Evolutionary conservation across 1,284 basidiomycete genomes (phyloP).

Genomic region (Mrakiaceae sp.): DNA sequence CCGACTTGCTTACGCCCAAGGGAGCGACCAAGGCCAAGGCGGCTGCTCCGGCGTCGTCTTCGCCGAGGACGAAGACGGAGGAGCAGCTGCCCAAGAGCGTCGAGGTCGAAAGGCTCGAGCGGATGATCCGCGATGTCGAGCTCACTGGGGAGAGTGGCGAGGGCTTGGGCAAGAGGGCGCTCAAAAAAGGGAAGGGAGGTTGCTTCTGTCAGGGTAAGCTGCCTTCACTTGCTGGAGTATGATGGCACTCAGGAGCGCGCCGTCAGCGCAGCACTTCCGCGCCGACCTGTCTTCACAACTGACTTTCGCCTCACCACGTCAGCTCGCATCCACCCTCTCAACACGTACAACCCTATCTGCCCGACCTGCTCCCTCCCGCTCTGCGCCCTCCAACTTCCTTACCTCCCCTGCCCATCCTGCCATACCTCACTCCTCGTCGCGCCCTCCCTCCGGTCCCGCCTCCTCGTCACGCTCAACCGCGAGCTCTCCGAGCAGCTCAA

Average conservation of each 20-base stretch:
- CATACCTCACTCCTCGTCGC: constrained; percentile 6
- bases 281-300: background rate
- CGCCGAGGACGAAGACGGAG: background rate
- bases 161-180: constrained; percentile 8
- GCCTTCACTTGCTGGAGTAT: background rate
- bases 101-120: constrained; percentile 6
- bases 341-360: constrained; percentile 7
- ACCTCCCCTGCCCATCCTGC: constrained; percentile 16
- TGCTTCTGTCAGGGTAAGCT: constrained; percentile 15
- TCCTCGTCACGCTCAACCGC: constrained; percentile 1
- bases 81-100: constrained; percentile 3
- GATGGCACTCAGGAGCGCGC: background rate
- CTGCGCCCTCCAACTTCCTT: constrained; percentile 15
- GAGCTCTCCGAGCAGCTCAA: constrained; percentile 2
- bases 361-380: constrained; percentile 13
- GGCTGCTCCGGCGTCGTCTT: background rate
- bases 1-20: background rate
- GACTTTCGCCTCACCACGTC: background rate
- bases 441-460: background rate
- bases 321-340: constrained; percentile 13
- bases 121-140: constrained; percentile 1
- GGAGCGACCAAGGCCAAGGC: too few species aligned
- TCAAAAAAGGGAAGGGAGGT: constrained; percentile 17
- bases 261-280: too few species aligned
- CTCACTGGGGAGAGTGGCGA: background rate